Evolutionary conservation across 805 yeast species (phyloP).

Genomic region (Candida qinlingensis): DNA sequence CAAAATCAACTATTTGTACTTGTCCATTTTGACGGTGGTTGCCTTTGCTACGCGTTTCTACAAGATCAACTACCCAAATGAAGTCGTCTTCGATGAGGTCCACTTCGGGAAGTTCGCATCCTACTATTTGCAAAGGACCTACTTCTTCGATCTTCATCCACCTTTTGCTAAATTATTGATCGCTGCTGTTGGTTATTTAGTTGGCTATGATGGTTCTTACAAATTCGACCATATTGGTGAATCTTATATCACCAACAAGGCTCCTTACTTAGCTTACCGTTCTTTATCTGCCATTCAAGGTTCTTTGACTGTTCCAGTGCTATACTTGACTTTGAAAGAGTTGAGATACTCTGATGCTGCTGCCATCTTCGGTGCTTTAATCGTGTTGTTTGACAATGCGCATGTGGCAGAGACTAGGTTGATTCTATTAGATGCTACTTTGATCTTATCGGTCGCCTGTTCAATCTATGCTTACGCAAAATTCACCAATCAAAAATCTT

Average conservation of each 20-base stretch:
- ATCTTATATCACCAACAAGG: slow-evolving; percentile 68
- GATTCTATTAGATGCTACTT: slow-evolving; percentile 86
- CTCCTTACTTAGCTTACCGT: slow-evolving; percentile 83
- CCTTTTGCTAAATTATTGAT: slow-evolving; percentile 93
- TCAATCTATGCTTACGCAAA: slow-evolving; percentile 74
- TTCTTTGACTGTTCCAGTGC: slow-evolving; percentile 71
- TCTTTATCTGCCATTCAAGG: slow-evolving; percentile 78
- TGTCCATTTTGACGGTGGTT: slow-evolving; percentile 47
- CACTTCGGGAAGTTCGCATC: slow-evolving; percentile 85
- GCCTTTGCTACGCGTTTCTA: slow-evolving; percentile 67
- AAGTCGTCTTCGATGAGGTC: slow-evolving; percentile 83
- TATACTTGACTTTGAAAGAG: slow-evolving; percentile 83
- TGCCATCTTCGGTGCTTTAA: slow-evolving; percentile 65
- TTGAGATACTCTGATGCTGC: slow-evolving; percentile 75
- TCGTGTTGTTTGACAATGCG: slow-evolving; percentile 85
- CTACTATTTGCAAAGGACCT: slow-evolving; percentile 81
- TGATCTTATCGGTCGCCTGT: slow-evolving; percentile 76
- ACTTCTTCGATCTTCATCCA: slow-evolving; percentile 95
- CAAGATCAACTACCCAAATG: slow-evolving; percentile 56
- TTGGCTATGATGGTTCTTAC: slow-evolving; percentile 89
- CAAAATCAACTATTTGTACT: not conserved
- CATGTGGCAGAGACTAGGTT: slow-evolving; percentile 87
- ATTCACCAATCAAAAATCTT: slow-evolving; percentile 68
- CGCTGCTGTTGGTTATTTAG: slow-evolving; percentile 83
- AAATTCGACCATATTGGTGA: slow-evolving; percentile 90